These are phyloP conservation scores for Saposhnikovia divaricata DNA, from an alignment of 129 eudicot genomes.

Conservation along the genomic window DNA sequence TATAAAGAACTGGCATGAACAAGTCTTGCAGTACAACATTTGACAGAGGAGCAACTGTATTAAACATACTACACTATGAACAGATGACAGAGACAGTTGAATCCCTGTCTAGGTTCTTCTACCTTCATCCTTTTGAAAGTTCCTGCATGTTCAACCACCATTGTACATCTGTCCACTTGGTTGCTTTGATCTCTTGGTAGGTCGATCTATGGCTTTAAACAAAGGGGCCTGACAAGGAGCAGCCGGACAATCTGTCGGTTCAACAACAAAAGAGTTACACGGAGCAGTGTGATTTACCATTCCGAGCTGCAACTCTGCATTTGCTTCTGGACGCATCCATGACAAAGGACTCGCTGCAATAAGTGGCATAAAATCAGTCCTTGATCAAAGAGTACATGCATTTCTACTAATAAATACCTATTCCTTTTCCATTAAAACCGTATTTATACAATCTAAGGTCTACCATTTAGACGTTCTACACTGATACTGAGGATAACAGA, in stretches of 20 bases:
- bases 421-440: not conserved
- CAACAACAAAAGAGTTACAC: not conserved
- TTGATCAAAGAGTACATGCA: not conserved
- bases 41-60: not conserved
- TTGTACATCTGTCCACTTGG: slow-evolving; percentile 1
- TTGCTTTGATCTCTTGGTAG: slow-evolving; percentile 19
- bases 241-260: not conserved
- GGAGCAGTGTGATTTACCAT: slow-evolving; percentile 3
- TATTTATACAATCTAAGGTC: not conserved
- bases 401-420: not conserved
- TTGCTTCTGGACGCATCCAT: slow-evolving; percentile 43
- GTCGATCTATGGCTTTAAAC: not conserved
- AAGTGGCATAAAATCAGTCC: not conserved
- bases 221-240: slow-evolving; percentile 9
- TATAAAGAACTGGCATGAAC: not conserved
- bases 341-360: slow-evolving; percentile 43
- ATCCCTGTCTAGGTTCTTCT: slow-evolving; percentile 2
- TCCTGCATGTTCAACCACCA: not conserved
- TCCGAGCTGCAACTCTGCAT: slow-evolving; percentile 25
- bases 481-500: not conserved
- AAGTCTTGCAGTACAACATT: not conserved
- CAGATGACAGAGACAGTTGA: not conserved
- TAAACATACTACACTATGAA: not conserved
- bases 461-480: not conserved
- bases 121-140: not conserved